phyloP scores from a whole-genome alignment of 768 basidiomycete genomes.

The Suillus hirtellus region DNA sequence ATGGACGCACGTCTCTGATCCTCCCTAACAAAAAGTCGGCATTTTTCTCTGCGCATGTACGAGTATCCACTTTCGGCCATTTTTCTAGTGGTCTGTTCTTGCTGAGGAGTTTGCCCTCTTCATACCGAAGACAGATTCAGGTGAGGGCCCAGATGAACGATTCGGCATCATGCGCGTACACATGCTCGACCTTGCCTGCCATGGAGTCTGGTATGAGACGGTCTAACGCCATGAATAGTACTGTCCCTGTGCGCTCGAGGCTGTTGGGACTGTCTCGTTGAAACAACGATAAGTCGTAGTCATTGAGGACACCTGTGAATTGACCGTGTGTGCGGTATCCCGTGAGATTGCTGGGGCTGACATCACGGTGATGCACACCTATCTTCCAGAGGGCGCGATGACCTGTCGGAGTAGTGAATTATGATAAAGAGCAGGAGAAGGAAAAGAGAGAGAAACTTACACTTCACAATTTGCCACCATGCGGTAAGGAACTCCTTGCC shows the following conservation, averaged over 20 bases:
- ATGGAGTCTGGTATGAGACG: background rate
- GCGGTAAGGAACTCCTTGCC: background rate
- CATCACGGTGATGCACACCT: background rate
- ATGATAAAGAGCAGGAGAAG: background rate
- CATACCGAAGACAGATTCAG: conserved; percentile 6
- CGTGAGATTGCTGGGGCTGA: background rate
- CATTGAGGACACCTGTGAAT: background rate
- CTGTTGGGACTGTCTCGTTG: background rate
- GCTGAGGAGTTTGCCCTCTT: conserved; percentile 4
- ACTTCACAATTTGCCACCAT: conserved; percentile 11
- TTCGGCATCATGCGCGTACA: conserved; percentile 8
- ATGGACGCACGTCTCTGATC: background rate
- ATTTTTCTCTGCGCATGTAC: background rate
- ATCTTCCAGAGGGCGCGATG: conserved; percentile 12
- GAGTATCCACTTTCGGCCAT: background rate
- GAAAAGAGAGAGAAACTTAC: background rate
- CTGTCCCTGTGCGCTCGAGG: conserved; percentile 16
- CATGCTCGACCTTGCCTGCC: background rate
- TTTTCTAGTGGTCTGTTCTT: background rate
- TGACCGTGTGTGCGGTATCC: background rate
- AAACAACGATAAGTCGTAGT: conserved; percentile 12
- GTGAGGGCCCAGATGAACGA: conserved; percentile 8
- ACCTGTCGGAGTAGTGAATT: conserved; percentile 3
- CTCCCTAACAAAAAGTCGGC: background rate
- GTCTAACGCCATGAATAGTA: conserved; percentile 16